A percentile compares a stretch with the other conserved stretches of the same genome.
Conservation (phyloP, 805 yeast species). For the Cephaloascus albidus region DNA sequence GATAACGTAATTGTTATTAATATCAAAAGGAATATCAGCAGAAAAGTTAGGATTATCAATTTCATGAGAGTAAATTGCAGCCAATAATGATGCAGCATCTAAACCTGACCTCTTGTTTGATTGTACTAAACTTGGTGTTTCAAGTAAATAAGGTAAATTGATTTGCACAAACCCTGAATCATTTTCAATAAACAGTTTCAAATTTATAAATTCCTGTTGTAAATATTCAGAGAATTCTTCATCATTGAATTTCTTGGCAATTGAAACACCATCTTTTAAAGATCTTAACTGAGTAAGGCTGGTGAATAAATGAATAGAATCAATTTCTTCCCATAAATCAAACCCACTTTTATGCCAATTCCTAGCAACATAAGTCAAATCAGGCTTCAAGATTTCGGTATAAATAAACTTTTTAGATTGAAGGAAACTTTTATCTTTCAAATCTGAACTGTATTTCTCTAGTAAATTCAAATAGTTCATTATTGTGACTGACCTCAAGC, state of each 20-base stretch:
- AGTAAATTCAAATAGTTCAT: conserved; percentile 42
- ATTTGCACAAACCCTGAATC: conserved; percentile 33
- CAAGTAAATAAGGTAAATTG: conserved; percentile 50
- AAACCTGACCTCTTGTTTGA: conserved; percentile 54
- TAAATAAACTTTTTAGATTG: conserved; percentile 31
- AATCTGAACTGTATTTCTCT: conserved; percentile 13
- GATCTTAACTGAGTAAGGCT: conserved; percentile 67
- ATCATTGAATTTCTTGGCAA: conserved; percentile 22
- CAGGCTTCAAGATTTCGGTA: conserved; percentile 50
- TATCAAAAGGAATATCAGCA: conserved; percentile 49
- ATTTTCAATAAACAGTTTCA: conserved; percentile 26
- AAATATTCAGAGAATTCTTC: conserved; percentile 17
- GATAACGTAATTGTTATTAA: conserved; percentile 45
- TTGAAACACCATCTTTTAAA: conserved; percentile 41
- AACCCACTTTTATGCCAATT: conserved; percentile 65
- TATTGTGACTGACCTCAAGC: conserved; percentile 63
- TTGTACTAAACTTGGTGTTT: conserved; percentile 44
- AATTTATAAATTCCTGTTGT: conserved; percentile 16
- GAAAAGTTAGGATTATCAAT: conserved; percentile 20
- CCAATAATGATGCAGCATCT: conserved; percentile 68
- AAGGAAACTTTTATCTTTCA: conserved; percentile 17
- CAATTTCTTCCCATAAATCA: conserved; percentile 89
- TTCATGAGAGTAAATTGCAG: conserved; percentile 37
- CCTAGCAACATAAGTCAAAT: conserved; percentile 50
- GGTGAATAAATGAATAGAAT: conserved; percentile 73